Conservation (phyloP, 257 asterid species). For the Fraxinus anomala region DNA sequence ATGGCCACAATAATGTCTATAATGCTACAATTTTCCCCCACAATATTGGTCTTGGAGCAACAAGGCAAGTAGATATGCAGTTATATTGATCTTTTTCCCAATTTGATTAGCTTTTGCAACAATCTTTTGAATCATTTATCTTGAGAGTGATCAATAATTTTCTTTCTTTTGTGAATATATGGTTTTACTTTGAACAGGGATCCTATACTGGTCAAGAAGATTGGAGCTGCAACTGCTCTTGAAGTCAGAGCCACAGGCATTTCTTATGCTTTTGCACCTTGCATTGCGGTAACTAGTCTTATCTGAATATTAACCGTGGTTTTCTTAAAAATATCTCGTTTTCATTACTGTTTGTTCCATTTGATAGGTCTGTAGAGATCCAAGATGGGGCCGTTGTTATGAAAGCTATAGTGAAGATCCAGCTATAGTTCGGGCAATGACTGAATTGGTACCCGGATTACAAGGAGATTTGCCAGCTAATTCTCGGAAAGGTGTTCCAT, state of each 20-base stretch:
- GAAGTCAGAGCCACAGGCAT: constrained; percentile 76
- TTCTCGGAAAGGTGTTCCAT: constrained; percentile 64
- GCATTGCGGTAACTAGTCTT: constrained; percentile 56
- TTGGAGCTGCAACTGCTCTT: constrained; percentile 77
- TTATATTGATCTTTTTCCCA: neutral
- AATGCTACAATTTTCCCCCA: constrained; percentile 70
- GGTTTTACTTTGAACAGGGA: constrained; percentile 43
- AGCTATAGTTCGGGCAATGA: constrained; percentile 58
- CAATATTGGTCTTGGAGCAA: constrained; percentile 70
- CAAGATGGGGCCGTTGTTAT: constrained; percentile 86
- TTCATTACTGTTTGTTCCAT: neutral
- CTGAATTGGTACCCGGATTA: constrained; percentile 71
- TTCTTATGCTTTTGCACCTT: constrained; percentile 64
- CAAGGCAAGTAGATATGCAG: constrained; percentile 44
- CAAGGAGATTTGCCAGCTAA: constrained; percentile 65
- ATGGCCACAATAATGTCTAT: constrained; percentile 61
- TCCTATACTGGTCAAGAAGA: constrained; percentile 54
- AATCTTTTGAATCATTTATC: neutral
- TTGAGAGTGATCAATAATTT: neutral
- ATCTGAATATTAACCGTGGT: neutral
- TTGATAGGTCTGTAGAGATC: constrained; percentile 78
- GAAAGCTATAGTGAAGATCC: constrained; percentile 84
- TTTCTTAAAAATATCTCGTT: neutral
- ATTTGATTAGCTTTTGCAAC: neutral
- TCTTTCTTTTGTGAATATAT: neutral